Evolutionary conservation across 257 asterid genomes (phyloP).

Genomic region (Nicotiana benthamiana): DNA sequence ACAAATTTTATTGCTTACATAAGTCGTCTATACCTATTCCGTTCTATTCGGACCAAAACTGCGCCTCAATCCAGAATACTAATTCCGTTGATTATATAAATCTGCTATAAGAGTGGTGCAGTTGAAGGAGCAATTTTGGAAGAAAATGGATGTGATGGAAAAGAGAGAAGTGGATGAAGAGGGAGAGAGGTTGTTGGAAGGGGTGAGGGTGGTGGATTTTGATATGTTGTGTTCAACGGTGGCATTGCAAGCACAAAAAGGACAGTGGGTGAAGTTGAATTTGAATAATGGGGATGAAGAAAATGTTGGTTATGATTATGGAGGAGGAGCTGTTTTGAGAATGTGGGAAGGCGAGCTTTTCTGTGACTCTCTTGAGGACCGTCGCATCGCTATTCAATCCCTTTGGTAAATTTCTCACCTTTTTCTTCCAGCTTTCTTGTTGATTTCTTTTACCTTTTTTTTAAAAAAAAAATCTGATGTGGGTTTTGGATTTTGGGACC

Average conservation of each 20-base stretch:
- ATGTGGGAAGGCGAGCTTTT: conserved; percentile 98
- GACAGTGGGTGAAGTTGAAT: conserved; percentile 57
- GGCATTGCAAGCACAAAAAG: conserved; percentile 67
- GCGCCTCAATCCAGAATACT: background rate
- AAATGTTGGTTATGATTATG: conserved; percentile 9
- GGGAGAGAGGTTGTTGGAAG: conserved; percentile 49
- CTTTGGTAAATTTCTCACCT: conserved; percentile 36
- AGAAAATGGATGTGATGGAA: conserved; percentile 31
- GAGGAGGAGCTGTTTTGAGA: conserved; percentile 65
- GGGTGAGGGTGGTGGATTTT: conserved; percentile 64
- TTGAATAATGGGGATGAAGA: conserved; percentile 25
- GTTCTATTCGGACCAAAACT: background rate
- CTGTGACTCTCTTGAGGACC: conserved; percentile 67
- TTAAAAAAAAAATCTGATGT: background rate
- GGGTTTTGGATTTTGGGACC: background rate
- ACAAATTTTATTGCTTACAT: background rate
- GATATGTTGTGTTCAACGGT: conserved; percentile 87
- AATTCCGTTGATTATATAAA: background rate
- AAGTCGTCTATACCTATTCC: background rate
- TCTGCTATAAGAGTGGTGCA: background rate
- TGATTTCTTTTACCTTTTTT: background rate
- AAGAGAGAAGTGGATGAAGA: conserved; percentile 32
- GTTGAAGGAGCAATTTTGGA: conserved; percentile 7
- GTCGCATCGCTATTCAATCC: conserved; percentile 68
- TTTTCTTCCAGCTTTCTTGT: background rate